Evolutionary conservation across 1,139 yeast genomes (phyloP).

Genomic region (Saccharomyces hybrid): DNA sequence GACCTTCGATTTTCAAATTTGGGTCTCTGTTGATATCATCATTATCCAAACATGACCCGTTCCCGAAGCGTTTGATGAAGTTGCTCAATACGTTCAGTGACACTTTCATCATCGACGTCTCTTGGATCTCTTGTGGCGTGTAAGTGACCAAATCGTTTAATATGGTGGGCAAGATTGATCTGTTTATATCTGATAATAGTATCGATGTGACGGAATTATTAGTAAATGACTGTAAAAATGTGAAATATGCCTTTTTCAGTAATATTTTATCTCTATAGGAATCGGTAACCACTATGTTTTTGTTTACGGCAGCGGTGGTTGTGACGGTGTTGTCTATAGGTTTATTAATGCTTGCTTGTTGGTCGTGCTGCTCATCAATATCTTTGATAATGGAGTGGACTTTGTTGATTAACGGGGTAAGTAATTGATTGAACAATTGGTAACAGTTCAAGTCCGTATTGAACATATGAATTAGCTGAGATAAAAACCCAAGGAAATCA

Average conservation of each 20-base stretch:
- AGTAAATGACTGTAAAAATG: slow-evolving; percentile 59
- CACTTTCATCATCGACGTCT: slow-evolving; percentile 51
- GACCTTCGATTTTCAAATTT: slow-evolving; percentile 55
- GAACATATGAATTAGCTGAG: slow-evolving; percentile 79
- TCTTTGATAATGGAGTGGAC: slow-evolving; percentile 44
- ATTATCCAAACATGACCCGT: slow-evolving; percentile 54
- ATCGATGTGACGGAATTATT: slow-evolving; percentile 76
- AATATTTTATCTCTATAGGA: slow-evolving; percentile 51
- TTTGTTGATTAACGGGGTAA: slow-evolving; percentile 66
- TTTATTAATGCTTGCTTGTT: slow-evolving; percentile 27
- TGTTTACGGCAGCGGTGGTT: slow-evolving; percentile 14
- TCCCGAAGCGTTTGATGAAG: slow-evolving; percentile 60
- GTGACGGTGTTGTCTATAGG: slow-evolving; percentile 5
- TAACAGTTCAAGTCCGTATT: slow-evolving; percentile 60
- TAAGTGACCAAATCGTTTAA: slow-evolving; percentile 60
- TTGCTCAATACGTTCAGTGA: slow-evolving; percentile 65
- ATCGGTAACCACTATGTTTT: slow-evolving; percentile 39
- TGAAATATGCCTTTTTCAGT: slow-evolving; percentile 62
- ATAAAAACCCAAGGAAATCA: slow-evolving; percentile 78
- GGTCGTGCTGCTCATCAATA: slow-evolving; percentile 33
- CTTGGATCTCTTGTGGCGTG: slow-evolving; percentile 50
- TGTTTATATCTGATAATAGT: slow-evolving; percentile 61
- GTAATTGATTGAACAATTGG: slow-evolving; percentile 61
- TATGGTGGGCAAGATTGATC: slow-evolving; percentile 52
- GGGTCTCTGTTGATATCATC: slow-evolving; percentile 48